These are phyloP conservation scores for Balansia obtecta DNA, from an alignment of 2,329 filamentous ascomycete genomes.

Conservation along the genomic window DNA sequence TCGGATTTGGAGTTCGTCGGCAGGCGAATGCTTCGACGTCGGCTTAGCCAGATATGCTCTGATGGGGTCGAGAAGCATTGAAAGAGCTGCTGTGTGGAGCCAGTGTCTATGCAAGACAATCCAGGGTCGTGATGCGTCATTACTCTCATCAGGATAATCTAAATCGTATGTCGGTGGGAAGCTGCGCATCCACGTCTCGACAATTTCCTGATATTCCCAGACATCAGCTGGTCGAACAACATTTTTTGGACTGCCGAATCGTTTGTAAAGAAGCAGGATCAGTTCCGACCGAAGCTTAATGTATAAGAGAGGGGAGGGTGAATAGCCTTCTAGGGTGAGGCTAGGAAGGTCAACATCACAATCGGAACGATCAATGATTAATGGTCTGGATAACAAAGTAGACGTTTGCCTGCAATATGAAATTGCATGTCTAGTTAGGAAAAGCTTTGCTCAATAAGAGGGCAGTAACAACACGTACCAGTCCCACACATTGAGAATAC, in stretches of 20 bases:
- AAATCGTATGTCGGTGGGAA: slow-evolving; percentile 30
- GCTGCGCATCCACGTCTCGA: slow-evolving; percentile 29
- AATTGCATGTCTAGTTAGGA: background rate
- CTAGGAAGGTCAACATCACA: slow-evolving; percentile 20
- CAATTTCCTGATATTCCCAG: slow-evolving; percentile 18
- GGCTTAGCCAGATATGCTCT: slow-evolving; percentile 31
- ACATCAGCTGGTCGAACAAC: slow-evolving; percentile 18
- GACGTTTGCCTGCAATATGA: slow-evolving; percentile 19
- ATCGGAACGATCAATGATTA: slow-evolving; percentile 22
- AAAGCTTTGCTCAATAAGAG: background rate
- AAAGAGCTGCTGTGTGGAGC: slow-evolving; percentile 30
- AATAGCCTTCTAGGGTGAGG: slow-evolving; percentile 19
- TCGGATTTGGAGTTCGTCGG: slow-evolving; percentile 25
- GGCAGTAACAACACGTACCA: slow-evolving; percentile 18
- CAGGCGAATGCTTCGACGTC: slow-evolving; percentile 14
- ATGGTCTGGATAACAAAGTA: slow-evolving; percentile 19
- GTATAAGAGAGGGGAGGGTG: slow-evolving; percentile 20
- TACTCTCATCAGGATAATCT: slow-evolving; percentile 25
- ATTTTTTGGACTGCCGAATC: slow-evolving; percentile 20
- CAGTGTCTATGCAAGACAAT: slow-evolving; percentile 33
- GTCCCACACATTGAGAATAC: slow-evolving; percentile 25
- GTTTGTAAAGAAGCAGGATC: slow-evolving; percentile 17
- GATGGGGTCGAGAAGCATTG: slow-evolving; percentile 32
- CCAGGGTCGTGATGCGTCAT: slow-evolving; percentile 28
- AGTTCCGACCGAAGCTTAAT: slow-evolving; percentile 25